phyloP scores from a whole-genome alignment of 495 filamentous ascomycete species.

The Rusavskia elegans region DNA sequence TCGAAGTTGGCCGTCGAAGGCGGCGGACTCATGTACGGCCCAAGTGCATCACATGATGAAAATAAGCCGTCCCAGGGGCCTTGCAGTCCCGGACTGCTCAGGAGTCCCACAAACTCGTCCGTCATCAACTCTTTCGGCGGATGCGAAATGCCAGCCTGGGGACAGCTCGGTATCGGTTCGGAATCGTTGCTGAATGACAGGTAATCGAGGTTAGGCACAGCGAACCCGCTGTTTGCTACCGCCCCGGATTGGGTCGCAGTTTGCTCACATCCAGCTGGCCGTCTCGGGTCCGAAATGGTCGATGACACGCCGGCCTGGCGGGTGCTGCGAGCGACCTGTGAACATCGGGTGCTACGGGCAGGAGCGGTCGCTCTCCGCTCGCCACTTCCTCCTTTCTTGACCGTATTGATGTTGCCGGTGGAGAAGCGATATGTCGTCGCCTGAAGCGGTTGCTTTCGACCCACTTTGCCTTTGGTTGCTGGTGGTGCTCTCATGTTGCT shows the following conservation, averaged over 20 bases:
- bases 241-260: constrained; percentile 7
- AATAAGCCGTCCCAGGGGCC: constrained; percentile 28
- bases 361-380: constrained; percentile 25
- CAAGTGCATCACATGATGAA: constrained; percentile 27
- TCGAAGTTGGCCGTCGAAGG: constrained; percentile 16
- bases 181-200: constrained; percentile 28
- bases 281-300: constrained; percentile 9
- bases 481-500: constrained; percentile 8
- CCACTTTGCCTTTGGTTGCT: constrained; percentile 20
- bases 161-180: constrained; percentile 12
- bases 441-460: constrained; percentile 28
- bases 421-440: constrained; percentile 25
- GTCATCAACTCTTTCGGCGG: constrained; percentile 5
- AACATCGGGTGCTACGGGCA: constrained; percentile 12
- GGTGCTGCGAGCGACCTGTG: constrained; percentile 18
- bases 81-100: constrained; percentile 48
- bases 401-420: constrained; percentile 3
- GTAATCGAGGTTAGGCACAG: constrained; percentile 35
- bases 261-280: no score
- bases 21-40: constrained; percentile 16
- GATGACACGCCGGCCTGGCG: constrained; percentile 28
- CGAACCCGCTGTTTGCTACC: constrained; percentile 10
- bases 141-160: neutral
- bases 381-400: constrained; percentile 14
- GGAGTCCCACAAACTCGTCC: constrained; percentile 52